Evolutionary conservation across 2,329 filamentous ascomycete species (phyloP).

Genomic region (Lecanicillium sp.): DNA sequence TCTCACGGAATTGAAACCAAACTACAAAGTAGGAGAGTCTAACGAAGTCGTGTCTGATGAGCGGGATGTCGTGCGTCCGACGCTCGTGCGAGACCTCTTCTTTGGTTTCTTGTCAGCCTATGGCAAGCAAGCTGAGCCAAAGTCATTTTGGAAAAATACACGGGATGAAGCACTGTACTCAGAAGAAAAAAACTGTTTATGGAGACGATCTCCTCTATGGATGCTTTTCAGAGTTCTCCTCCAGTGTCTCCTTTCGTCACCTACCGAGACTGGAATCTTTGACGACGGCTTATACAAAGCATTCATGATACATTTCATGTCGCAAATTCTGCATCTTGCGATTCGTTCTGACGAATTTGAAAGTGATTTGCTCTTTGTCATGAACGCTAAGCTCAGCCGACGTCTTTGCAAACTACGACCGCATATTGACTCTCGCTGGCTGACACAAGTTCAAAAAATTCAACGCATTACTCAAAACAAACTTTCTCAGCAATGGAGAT

Average conservation of each 20-base stretch:
- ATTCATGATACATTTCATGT: slow-evolving; percentile 40
- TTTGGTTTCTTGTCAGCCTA: neutral
- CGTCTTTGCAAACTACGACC: slow-evolving; percentile 31
- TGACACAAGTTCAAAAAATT: neutral
- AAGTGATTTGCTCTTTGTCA: slow-evolving; percentile 25
- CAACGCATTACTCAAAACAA: neutral
- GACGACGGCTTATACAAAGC: slow-evolving; percentile 33
- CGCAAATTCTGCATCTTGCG: slow-evolving; percentile 22
- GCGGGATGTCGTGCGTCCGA: neutral
- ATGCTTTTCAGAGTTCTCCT: slow-evolving; percentile 41
- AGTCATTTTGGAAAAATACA: slow-evolving; percentile 1
- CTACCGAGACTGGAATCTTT: neutral
- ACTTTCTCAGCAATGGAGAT: neutral
- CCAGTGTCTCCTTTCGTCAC: slow-evolving; percentile 22
- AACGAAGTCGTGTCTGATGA: neutral
- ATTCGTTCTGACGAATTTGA: slow-evolving; percentile 7
- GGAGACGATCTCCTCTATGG: slow-evolving; percentile 40
- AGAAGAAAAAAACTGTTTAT: neutral
- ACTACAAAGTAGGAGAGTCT: too few species aligned
- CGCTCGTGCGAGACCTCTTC: neutral
- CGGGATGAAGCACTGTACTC: neutral
- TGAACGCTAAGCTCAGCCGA: slow-evolving; percentile 35
- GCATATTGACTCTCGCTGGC: slow-evolving; percentile 10
- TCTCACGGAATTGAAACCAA: neutral
- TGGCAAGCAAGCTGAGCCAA: neutral